Evolutionary conservation across 257 asterid species (phyloP).

Genomic region (Nicotiana tabacum): DNA sequence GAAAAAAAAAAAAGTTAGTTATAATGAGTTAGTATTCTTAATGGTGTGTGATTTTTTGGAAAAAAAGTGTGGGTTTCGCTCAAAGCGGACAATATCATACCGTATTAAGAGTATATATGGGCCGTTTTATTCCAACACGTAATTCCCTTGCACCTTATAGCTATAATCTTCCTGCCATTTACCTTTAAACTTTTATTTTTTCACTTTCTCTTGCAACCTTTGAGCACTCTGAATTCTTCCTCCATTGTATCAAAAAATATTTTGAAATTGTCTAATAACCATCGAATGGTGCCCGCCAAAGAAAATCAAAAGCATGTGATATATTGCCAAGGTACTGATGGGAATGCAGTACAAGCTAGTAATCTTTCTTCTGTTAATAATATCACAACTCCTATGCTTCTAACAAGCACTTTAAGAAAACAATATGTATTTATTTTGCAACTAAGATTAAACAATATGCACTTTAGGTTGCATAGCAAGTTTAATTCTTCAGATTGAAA

Average conservation of each 20-base stretch:
- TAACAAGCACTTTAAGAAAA: too few relatives aligned
- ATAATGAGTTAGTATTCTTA: too few relatives aligned
- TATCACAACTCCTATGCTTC: conserved; percentile 23
- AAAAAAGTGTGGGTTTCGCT: too few relatives aligned
- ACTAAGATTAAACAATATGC: too few relatives aligned
- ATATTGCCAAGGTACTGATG: conserved; percentile 39
- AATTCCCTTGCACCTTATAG: conserved; percentile 22
- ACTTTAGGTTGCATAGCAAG: too few relatives aligned
- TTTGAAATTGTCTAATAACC: conserved; percentile 6
- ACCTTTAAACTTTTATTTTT: conserved; percentile 17
- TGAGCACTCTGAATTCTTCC: conserved; percentile 39
- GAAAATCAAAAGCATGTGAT: conserved; percentile 23
- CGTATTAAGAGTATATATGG: too few relatives aligned
- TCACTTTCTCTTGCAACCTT: conserved; percentile 38
- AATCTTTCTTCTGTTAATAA: conserved; percentile 51
- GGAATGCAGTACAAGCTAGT: conserved; percentile 33
- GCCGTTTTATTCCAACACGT: too few relatives aligned
- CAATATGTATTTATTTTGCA: too few relatives aligned
- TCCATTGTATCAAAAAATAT: conserved; percentile 21
- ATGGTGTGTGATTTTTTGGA: too few relatives aligned
- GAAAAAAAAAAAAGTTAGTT: background rate
- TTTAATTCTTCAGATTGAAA: too few relatives aligned
- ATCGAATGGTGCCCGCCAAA: background rate
- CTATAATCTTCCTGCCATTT: conserved; percentile 16
- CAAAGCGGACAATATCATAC: too few relatives aligned